Evolutionary conservation across 768 basidiomycete species (phyloP).

Genomic region (Macrolepiota albuminosa): DNA sequence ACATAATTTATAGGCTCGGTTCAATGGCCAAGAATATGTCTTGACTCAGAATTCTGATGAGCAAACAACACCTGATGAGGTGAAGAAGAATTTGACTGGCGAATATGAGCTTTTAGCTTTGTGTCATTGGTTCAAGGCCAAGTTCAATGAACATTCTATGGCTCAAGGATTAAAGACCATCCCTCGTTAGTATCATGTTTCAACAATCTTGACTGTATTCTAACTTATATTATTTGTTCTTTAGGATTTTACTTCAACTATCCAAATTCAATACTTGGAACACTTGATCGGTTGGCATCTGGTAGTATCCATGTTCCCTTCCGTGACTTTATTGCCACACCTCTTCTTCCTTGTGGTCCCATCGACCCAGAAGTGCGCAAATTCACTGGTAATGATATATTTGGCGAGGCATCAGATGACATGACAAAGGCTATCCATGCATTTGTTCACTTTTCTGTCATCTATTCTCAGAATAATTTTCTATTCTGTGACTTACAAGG

Average conservation of each 20-base stretch:
- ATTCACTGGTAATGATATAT: neutral
- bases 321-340: neutral
- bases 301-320: slow-evolving; percentile 11
- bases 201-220: neutral
- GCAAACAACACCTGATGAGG: neutral
- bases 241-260: neutral
- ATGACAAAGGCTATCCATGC: neutral
- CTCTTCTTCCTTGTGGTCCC: neutral
- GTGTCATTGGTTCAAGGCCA: slow-evolving; percentile 9
- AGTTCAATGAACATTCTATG: slow-evolving; percentile 10
- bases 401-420: neutral
- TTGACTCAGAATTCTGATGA: slow-evolving; percentile 13
- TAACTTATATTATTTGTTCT: neutral
- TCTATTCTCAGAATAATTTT: neutral
- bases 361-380: neutral
- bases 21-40: slow-evolving; percentile 16
- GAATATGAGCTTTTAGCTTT: slow-evolving; percentile 16
- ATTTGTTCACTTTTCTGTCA: neutral
- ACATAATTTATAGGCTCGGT: neutral
- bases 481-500: neutral
- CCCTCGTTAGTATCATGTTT: neutral
- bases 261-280: neutral
- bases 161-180: neutral
- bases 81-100: slow-evolving; percentile 8
- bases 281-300: neutral